Evolutionary conservation across 129 eudicot genomes (phyloP).

Genomic region (Erigeron canadensis): DNA sequence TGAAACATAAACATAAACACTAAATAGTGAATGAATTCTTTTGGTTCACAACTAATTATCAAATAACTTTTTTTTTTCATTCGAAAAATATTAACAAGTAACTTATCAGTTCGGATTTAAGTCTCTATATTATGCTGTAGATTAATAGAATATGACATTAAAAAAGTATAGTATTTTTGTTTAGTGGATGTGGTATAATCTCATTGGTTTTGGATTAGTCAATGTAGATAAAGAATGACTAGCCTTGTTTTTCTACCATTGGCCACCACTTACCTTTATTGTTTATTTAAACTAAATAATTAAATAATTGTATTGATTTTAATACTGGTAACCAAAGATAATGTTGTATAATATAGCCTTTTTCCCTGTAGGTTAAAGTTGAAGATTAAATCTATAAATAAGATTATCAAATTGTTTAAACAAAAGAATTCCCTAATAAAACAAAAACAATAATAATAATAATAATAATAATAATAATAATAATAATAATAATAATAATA

Average conservation of each 20-base stretch:
- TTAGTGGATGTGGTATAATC: slow-evolving; percentile 34
- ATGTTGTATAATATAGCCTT: slow-evolving; percentile 26
- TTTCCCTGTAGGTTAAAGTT: slow-evolving; percentile 10
- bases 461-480: no score
- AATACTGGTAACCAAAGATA: slow-evolving; percentile 28
- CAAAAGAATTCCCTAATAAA: slow-evolving; percentile 2
- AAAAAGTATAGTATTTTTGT: no score
- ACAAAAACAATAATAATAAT: neutral
- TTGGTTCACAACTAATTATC: no score
- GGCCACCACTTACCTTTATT: slow-evolving; percentile 35
- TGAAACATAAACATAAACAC: no score
- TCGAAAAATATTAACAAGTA: no score
- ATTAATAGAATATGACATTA: no score
- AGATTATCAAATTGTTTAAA: neutral
- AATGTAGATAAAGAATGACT: slow-evolving; percentile 26
- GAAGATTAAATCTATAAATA: neutral
- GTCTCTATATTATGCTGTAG: no score
- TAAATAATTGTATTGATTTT: neutral
- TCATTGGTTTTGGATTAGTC: slow-evolving; percentile 34
- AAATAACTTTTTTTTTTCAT: no score
- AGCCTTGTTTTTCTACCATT: slow-evolving; percentile 31
- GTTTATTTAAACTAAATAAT: neutral
- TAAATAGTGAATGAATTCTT: no score
- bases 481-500: no score
- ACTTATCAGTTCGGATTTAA: no score